Percentiles rank a stretch among this genome's conserved stretches.
Conservation (phyloP, 2,329 filamentous ascomycete genomes). For the Stachybotrys chlorohalonatus region DNA sequence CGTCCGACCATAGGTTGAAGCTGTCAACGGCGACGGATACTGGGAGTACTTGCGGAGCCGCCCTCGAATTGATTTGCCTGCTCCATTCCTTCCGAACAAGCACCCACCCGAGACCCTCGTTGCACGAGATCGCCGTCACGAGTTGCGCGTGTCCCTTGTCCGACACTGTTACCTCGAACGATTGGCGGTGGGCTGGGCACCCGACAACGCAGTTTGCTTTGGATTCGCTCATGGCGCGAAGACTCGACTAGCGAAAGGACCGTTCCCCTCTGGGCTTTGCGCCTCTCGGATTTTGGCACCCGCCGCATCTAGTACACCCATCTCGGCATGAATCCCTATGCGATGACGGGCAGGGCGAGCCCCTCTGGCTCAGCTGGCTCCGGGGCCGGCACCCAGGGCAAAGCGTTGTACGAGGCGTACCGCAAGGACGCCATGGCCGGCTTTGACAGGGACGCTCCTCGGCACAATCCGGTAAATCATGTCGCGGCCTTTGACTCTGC, state of each 20-base stretch:
- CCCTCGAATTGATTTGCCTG: too few species aligned
- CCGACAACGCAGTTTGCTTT: neutral
- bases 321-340: constrained; percentile 29
- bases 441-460: constrained; percentile 43
- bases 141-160: neutral
- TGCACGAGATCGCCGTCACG: too few species aligned
- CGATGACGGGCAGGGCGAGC: constrained; percentile 18
- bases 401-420: constrained; percentile 50
- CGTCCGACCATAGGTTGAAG: too few species aligned
- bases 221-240: neutral
- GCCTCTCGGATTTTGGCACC: neutral
- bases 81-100: too few species aligned
- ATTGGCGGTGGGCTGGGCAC: neutral
- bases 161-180: neutral
- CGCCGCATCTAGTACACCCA: neutral
- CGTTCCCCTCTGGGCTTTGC: neutral
- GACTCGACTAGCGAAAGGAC: neutral
- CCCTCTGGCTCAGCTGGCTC: constrained; percentile 25
- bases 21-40: too few species aligned
- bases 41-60: too few species aligned
- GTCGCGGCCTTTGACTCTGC: neutral
- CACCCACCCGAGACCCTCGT: too few species aligned
- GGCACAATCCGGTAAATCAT: constrained; percentile 46
- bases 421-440: constrained; percentile 43
- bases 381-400: constrained; percentile 31